A percentile compares a stretch with the other conserved stretches of the same genome.
These are phyloP conservation scores for Craterostigma plantagineum DNA, from an alignment of 257 asterid species.

Conservation along the genomic window DNA sequence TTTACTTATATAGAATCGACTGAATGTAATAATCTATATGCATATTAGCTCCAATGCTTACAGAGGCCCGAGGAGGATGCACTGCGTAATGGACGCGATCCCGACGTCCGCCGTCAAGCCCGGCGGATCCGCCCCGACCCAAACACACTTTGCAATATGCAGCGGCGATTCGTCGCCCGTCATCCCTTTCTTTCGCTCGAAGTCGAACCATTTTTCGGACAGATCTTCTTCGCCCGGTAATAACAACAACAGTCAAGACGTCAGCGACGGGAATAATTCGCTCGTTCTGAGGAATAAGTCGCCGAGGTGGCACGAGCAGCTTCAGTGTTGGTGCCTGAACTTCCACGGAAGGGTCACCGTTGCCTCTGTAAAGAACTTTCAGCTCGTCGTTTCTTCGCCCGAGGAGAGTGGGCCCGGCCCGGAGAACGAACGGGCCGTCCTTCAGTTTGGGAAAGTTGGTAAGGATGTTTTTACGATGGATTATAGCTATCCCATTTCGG, in stretches of 20 bases:
- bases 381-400: slow-evolving; percentile 62
- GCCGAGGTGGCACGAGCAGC: slow-evolving; percentile 97
- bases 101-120: slow-evolving; percentile 57
- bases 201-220: slow-evolving; percentile 25
- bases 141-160: slow-evolving; percentile 28
- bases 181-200: slow-evolving; percentile 27
- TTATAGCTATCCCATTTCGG: slow-evolving; percentile 66
- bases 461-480: slow-evolving; percentile 90
- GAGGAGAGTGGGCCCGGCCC: slow-evolving; percentile 41
- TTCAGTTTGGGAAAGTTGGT: slow-evolving; percentile 93
- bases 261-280: slow-evolving; percentile 22
- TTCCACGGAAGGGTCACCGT: slow-evolving; percentile 87
- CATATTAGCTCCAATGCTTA: not conserved
- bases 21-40: not conserved
- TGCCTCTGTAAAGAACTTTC: slow-evolving; percentile 88
- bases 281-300: slow-evolving; percentile 60
- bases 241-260: slow-evolving; percentile 13
- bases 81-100: slow-evolving; percentile 50
- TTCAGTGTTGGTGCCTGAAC: slow-evolving; percentile 95
- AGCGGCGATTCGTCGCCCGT: slow-evolving; percentile 29
- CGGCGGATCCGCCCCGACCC: slow-evolving; percentile 57
- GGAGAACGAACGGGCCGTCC: slow-evolving; percentile 59
- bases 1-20: not conserved
- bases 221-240: slow-evolving; percentile 27
- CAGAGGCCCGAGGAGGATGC: slow-evolving; percentile 94